phyloP scores from a whole-genome alignment of 306 rosid genomes.

The Quercus variabilis region DNA sequence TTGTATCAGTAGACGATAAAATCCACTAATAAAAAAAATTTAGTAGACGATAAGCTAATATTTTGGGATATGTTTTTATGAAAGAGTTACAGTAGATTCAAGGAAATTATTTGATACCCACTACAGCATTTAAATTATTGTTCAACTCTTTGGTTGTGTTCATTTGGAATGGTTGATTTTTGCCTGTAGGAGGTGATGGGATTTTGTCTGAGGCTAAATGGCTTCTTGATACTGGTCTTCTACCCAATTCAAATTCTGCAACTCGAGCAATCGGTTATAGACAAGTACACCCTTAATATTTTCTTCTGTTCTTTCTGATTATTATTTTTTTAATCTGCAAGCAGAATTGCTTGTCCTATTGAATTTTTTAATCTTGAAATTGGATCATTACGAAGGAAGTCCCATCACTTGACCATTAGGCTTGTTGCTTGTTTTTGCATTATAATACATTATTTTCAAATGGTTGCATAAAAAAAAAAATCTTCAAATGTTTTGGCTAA shows the following conservation, averaged over 20 bases:
- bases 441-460: not conserved
- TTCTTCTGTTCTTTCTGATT: not conserved
- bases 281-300: conserved; percentile 52
- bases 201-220: conserved; percentile 77
- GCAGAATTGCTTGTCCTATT: not conserved
- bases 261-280: conserved; percentile 88
- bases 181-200: conserved; percentile 59
- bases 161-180: conserved; percentile 8
- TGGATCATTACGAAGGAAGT: not conserved
- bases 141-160: conserved; percentile 10
- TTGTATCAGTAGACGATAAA: not conserved
- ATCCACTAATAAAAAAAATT: too few species aligned
- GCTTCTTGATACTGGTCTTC: conserved; percentile 89
- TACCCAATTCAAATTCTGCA: conserved; percentile 83
- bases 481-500: not conserved
- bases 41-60: not conserved
- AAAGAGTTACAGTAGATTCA: not conserved
- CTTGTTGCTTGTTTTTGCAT: not conserved
- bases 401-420: not conserved
- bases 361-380: not conserved
- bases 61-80: not conserved
- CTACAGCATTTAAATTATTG: not conserved
- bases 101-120: not conserved
- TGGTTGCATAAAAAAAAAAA: too few species aligned
- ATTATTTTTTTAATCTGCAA: conserved; percentile 15